Evolutionary conservation across 352 stramenopile genomes (phyloP).

Genomic region (Phytopythium cucurbitacearum): DNA sequence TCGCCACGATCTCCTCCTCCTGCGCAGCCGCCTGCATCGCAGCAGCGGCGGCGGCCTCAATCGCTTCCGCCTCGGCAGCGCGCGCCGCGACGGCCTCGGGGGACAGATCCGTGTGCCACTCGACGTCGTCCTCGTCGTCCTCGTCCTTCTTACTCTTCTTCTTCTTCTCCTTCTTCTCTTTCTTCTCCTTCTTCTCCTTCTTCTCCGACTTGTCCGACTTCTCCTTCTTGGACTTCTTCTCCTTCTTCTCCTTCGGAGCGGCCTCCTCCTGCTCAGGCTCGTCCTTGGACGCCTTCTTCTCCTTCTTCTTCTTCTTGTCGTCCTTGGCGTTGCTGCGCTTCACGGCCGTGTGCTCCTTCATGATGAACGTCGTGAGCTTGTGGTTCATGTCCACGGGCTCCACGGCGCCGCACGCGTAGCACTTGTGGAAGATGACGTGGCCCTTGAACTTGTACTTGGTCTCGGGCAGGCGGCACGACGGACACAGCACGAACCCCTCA

Average conservation of each 20-base stretch:
- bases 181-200: slow-evolving; percentile 58
- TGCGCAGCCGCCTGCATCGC: slow-evolving; percentile 56
- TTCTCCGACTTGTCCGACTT: slow-evolving; percentile 74
- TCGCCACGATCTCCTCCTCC: slow-evolving; percentile 58
- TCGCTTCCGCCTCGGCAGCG: slow-evolving; percentile 76
- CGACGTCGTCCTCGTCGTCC: slow-evolving; percentile 65
- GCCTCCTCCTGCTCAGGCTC: slow-evolving; percentile 65
- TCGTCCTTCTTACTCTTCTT: slow-evolving; percentile 77
- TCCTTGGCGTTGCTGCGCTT: slow-evolving; percentile 86
- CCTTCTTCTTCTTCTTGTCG: slow-evolving; percentile 85
- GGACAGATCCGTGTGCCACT: slow-evolving; percentile 86
- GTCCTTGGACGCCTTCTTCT: slow-evolving; percentile 66
- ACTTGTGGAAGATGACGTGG: slow-evolving; percentile 97
- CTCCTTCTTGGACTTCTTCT: slow-evolving; percentile 55
- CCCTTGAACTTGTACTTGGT: slow-evolving; percentile 99
- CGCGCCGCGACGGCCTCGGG: slow-evolving; percentile 76
- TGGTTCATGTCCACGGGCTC: slow-evolving; percentile 98
- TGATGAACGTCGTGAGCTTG: slow-evolving; percentile 97
- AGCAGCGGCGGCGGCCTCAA: slow-evolving; percentile 68
- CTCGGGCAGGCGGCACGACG: slow-evolving; percentile 95
- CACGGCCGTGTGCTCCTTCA: slow-evolving; percentile 92
- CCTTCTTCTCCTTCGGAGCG: slow-evolving; percentile 49
- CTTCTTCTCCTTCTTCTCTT: slow-evolving; percentile 79
- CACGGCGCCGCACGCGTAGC: slow-evolving; percentile 95
- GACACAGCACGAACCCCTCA: slow-evolving; percentile 98